Base-by-base conservation (phyloP, 2,329 filamentous ascomycete genomes). In the Aspergillus vadensis region DNA sequence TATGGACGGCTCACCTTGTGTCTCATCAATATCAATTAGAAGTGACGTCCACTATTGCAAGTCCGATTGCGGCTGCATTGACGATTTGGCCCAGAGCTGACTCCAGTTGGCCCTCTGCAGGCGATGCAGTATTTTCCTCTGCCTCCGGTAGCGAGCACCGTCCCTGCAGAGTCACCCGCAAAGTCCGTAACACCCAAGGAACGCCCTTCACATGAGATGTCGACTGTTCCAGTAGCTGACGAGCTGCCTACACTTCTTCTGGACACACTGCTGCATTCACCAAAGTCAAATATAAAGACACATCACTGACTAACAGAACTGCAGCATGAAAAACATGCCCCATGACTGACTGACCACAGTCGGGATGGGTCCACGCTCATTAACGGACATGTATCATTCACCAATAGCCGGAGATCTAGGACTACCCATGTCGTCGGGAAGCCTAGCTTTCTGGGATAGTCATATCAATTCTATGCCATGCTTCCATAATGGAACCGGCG, bases 281-380 rank as follows among this genome's bases (percentile, higher is more conserved):
- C 7, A 65, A 62, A 2, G 54, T 32, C 1, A 62, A 64, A 10
- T 66, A 62, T 32, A 71, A 63, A 1, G 68, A 69, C 4, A 69
- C 66, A 27, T 70, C 66, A 41, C 66, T 68, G 5, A 66, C 67
- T 4, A 71, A 48, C 15, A 65, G 66, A 7, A 71, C 36, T 6
- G 68, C 69, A 2, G 68, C 69, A 14, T 63, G 62, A 38, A 67
- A n/a, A 67, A 7, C 57, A 58, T 71, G 69, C 8, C 69, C 65
- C 59, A 65, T 62, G 27, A 66, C 60, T 62, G 27, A 66, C 60
- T 4, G 59, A 58, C 64, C 66, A 68, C 47, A 68, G 65, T 8
- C 65, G 64, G 9, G 57, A 58, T 6, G 66, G 62, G 23, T 58
- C 64, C 5, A 69, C 43, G 10, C 57, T 63, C 12, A 64, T 21